A percentile compares a stretch with the other conserved stretches of the same genome.
Evolutionary conservation across 73 alveolate species (phyloP).

Genomic region (Blepharisma stoltei): DNA sequence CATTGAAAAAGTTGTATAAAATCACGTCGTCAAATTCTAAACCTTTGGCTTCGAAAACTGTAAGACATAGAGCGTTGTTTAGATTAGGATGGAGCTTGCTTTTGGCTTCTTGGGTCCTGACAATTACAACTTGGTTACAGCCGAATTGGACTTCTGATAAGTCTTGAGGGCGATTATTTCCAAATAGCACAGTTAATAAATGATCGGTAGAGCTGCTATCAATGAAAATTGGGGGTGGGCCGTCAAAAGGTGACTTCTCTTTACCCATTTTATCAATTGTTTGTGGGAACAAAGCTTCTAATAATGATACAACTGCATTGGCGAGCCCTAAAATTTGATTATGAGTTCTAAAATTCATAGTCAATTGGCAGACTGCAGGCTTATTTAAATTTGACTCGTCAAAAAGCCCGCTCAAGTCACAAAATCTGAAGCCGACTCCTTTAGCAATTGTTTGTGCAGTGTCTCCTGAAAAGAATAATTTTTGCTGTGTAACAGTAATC

Average conservation of each 20-base stretch:
- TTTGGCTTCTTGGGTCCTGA: constrained; percentile 68
- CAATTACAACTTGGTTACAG: constrained; percentile 69
- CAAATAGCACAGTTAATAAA: constrained; percentile 28
- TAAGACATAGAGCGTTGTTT: constrained; percentile 57
- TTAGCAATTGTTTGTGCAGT: constrained; percentile 83
- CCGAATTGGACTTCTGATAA: constrained; percentile 56
- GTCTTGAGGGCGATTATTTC: neutral
- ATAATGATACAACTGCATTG: constrained; percentile 35
- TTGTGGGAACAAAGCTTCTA: constrained; percentile 40
- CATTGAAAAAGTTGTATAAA: constrained; percentile 66
- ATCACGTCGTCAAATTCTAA: constrained; percentile 73
- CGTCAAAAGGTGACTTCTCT: constrained; percentile 33
- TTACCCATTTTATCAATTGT: constrained; percentile 38
- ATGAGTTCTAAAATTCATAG: constrained; percentile 49
- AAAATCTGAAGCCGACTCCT: constrained; percentile 78
- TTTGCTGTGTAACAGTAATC: constrained; percentile 37
- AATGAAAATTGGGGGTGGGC: constrained; percentile 36
- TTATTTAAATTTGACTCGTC: constrained; percentile 11
- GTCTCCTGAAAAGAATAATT: constrained; percentile 72
- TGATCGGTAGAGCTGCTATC: constrained; percentile 18
- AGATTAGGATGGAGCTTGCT: constrained; percentile 51
- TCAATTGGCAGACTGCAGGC: constrained; percentile 52
- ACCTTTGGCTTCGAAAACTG: constrained; percentile 77
- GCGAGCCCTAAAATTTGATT: constrained; percentile 38
- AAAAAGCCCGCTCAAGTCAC: constrained; percentile 56